Percentiles rank a stretch among this genome's conserved stretches.
phyloP scores from a whole-genome alignment of 805 yeast genomes.

The Scheffersomyces coipomensis region DNA sequence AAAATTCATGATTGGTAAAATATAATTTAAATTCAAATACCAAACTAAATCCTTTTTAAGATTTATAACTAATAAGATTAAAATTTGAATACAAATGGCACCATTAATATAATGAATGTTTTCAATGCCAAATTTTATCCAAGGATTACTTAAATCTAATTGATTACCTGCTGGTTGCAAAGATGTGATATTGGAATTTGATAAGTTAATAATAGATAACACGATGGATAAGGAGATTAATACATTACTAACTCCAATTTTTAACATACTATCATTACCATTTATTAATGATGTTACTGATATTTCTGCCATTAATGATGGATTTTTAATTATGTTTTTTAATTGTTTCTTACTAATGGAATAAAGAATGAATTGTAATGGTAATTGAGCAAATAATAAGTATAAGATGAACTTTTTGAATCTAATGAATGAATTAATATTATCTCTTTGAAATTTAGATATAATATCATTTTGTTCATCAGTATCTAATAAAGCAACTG shows the following conservation, averaged over 20 bases:
- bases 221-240: not conserved
- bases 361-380: not conserved
- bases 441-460: not conserved
- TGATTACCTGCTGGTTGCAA: not conserved
- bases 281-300: not conserved
- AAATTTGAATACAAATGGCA: constrained; percentile 1
- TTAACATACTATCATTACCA: not conserved
- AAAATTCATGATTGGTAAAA: constrained; percentile 11
- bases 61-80: not conserved
- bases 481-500: constrained; percentile 3
- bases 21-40: not conserved
- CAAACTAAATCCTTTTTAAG: not conserved
- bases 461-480: constrained; percentile 10
- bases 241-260: not conserved
- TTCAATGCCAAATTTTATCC: not conserved
- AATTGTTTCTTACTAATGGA: not conserved
- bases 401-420: constrained; percentile 2
- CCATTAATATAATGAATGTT: not conserved
- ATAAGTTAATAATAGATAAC: not conserved
- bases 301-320: constrained; percentile 1
- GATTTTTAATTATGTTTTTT: not conserved
- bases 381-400: constrained; percentile 3
- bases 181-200: not conserved
- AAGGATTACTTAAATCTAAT: not conserved
- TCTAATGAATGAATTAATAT: constrained; percentile 1